Evolutionary conservation across 2,329 filamentous ascomycete genomes (phyloP), one percentile per base, ranked within the genome.

Genomic region (Trichophyton benhamiae): DNA sequence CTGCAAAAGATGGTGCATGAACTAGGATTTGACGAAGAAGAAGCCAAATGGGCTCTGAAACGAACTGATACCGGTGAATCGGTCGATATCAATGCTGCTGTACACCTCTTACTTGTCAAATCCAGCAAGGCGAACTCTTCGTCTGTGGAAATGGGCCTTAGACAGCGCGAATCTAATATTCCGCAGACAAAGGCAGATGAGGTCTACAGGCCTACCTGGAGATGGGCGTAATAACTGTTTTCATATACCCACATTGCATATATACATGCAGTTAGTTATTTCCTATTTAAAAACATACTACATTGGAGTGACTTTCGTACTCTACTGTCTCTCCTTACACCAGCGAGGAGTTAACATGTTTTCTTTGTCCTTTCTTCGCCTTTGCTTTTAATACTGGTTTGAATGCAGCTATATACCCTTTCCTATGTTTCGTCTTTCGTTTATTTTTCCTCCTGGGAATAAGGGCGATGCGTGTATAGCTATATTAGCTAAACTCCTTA

Each of bases 31-130:
- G 76, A 76, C 6, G 72, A 78, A 15, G 76, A 77, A 17, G 77
- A 83, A 64, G 83, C 82, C 6, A 78, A 79, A 62, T 78, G 79
- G 66, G 83, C 83, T 17, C 71, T 86, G 17, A 77, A 79, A 46
- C 77, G 80, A 66, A 86, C 83, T 3, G 83, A 86, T 68, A 78
- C 77, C 13, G 83, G 83, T 0, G 80, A 83, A 64, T 82, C 82
- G 0, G 72, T 86, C 64, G 75, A 84, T 61, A 75, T 82, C 8
- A 78, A 83, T 66, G 77, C 79, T 3, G 83, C 83, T 0, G 78
- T 85, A 22, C 78, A 82, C 62, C 67, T 83, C 61, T 71, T 86
- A 64, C 67, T 82, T 67, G 27, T 60, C 64, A 3, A 57, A 65
- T n/a, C 64, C 59, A 2, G 53, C 65, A 36, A 67, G 48, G 33